Conservation (phyloP, 2,329 filamentous ascomycete species). For the Verticillium nubilum region DNA sequence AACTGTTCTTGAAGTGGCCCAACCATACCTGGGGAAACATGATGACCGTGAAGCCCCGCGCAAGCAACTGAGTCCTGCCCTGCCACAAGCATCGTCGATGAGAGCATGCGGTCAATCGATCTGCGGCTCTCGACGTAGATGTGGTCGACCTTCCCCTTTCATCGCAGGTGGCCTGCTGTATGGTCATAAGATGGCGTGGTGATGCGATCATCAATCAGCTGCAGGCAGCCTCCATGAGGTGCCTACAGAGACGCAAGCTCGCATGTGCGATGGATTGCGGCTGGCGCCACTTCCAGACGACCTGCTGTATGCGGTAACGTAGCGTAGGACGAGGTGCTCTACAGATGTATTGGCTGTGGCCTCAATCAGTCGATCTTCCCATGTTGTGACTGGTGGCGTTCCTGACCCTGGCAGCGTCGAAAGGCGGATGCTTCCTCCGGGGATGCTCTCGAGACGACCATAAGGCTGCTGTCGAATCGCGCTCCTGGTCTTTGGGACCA, state of each 20-base stretch:
- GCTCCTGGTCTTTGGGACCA: background rate
- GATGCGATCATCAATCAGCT: background rate
- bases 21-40: background rate
- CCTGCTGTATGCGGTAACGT: background rate
- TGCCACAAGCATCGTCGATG: background rate
- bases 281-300: background rate
- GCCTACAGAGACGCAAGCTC: background rate
- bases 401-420: background rate
- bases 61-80: background rate
- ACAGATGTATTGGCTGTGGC: background rate
- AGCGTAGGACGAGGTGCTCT: background rate
- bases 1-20: background rate
- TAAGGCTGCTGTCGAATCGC: background rate
- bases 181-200: background rate
- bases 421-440: background rate
- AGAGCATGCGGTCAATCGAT: background rate
- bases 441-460: background rate
- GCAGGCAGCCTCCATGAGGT: background rate
- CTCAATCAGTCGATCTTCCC: background rate
- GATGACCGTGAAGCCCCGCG: background rate
- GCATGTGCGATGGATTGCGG: background rate
- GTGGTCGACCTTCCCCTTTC: background rate
- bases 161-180: background rate
- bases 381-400: background rate
- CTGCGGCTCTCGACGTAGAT: background rate